Evolutionary conservation across 306 rosid species (phyloP).

Genomic region (Carpinus viminea): DNA sequence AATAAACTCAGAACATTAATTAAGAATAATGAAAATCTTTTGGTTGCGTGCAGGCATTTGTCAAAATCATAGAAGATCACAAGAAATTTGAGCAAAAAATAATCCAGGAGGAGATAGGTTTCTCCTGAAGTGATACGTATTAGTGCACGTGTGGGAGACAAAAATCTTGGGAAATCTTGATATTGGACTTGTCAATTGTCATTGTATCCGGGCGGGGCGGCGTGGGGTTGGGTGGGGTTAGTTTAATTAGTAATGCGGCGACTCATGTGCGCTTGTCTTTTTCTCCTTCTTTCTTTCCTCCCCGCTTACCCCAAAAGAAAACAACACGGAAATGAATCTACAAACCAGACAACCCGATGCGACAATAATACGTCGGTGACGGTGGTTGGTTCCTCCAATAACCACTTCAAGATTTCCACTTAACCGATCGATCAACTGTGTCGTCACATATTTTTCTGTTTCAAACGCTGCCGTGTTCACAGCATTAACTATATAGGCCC

Average conservation of each 20-base stretch:
- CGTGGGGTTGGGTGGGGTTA: too few species aligned
- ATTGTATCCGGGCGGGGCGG: neutral
- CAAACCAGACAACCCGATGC: too few species aligned
- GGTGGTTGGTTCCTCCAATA: too few species aligned
- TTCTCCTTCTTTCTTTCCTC: too few species aligned
- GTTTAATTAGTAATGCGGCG: neutral
- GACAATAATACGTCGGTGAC: too few species aligned
- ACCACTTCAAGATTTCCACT: too few species aligned
- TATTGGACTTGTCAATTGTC: neutral
- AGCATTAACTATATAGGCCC: neutral
- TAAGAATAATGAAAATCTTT: too few species aligned
- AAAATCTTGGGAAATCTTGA: slow-evolving; percentile 26
- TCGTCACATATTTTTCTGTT: neutral
- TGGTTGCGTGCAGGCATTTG: too few species aligned
- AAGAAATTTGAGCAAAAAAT: neutral
- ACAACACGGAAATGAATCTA: too few species aligned
- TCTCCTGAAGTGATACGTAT: neutral
- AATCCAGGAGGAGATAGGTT: neutral
- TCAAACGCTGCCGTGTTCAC: neutral
- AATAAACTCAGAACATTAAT: too few species aligned
- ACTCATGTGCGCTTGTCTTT: neutral
- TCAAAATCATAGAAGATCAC: too few species aligned
- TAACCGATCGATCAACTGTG: neutral
- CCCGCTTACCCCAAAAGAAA: too few species aligned
- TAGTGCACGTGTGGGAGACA: slow-evolving; percentile 38